Evolutionary conservation across 2,329 filamentous ascomycete species (phyloP).

Genomic region (Akanthomyces lecanii): DNA sequence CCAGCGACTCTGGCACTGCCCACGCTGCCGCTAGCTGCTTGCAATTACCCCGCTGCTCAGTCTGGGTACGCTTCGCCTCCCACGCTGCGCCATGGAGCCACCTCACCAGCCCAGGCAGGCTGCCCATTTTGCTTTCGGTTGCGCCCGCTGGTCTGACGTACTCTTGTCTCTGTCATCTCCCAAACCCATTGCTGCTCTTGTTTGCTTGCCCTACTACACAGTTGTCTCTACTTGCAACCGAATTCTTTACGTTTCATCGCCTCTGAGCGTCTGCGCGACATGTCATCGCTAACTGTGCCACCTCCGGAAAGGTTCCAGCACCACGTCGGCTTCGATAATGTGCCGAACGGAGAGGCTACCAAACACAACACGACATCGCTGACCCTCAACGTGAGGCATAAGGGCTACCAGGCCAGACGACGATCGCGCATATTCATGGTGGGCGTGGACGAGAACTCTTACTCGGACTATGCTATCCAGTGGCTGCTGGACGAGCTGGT

Average conservation of each 20-base stretch:
- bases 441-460: slow-evolving; percentile 84
- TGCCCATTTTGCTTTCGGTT: slow-evolving; percentile 1
- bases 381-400: slow-evolving; percentile 80
- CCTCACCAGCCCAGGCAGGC: not conserved
- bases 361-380: slow-evolving; percentile 63
- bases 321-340: slow-evolving; percentile 59
- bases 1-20: not conserved
- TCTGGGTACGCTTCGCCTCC: slow-evolving; percentile 8
- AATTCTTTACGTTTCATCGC: not conserved
- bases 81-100: slow-evolving; percentile 6
- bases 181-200: not conserved
- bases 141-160: slow-evolving; percentile 3
- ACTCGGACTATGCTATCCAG: slow-evolving; percentile 86
- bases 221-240: not conserved
- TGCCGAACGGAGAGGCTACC: slow-evolving; percentile 53
- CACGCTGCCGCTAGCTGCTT: not conserved
- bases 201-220: not conserved
- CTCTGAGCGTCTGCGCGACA: slow-evolving; percentile 22
- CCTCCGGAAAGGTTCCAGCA: slow-evolving; percentile 49
- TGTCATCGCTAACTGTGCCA: slow-evolving; percentile 42
- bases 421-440: slow-evolving; percentile 86
- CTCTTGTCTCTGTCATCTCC: not conserved
- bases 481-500: slow-evolving; percentile 91
- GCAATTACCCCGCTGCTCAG: slow-evolving; percentile 13
- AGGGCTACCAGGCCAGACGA: slow-evolving; percentile 75